Conservation (phyloP, 495 filamentous ascomycete species). For the Pyronema domesticum region DNA sequence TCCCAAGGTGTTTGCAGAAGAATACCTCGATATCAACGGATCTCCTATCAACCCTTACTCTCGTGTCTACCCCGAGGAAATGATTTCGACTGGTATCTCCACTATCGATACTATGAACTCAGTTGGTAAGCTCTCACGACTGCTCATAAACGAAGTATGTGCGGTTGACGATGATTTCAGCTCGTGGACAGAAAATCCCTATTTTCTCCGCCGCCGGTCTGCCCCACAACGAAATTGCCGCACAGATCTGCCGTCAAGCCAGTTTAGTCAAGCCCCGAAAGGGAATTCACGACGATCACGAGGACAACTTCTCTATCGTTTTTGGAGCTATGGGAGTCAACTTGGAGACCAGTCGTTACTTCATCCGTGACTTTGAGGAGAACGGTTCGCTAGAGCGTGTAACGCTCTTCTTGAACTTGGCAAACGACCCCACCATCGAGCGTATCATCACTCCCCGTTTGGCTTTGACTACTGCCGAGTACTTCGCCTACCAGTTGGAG, state of each 20-base stretch:
- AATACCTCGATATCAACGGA: slow-evolving; percentile 97
- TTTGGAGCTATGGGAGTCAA: slow-evolving; percentile 99
- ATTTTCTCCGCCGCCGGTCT: slow-evolving; percentile 98
- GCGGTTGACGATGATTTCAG: slow-evolving; percentile 7
- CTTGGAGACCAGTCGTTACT: slow-evolving; percentile 96
- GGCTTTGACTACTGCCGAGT: slow-evolving; percentile 94
- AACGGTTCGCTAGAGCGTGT: slow-evolving; percentile 96
- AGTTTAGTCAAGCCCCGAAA: slow-evolving; percentile 80
- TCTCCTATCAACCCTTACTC: slow-evolving; percentile 98
- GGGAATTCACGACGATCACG: slow-evolving; percentile 87
- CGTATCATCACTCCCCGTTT: slow-evolving; percentile 99
- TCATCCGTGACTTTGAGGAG: slow-evolving; percentile 97
- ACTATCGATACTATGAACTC: slow-evolving; percentile 99
- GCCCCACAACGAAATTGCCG: slow-evolving; percentile 97
- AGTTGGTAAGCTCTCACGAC: slow-evolving; percentile 36
- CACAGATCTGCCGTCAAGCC: slow-evolving; percentile 92
- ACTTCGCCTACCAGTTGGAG: slow-evolving; percentile 99
- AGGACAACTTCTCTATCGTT: slow-evolving; percentile 98
- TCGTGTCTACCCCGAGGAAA: slow-evolving; percentile 96
- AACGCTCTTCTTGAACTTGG: slow-evolving; percentile 95
- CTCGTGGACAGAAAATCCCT: slow-evolving; percentile 98
- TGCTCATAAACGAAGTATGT: not conserved
- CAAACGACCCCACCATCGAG: slow-evolving; percentile 98
- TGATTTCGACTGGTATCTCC: slow-evolving; percentile 98
- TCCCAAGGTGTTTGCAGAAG: slow-evolving; percentile 92